Base-by-base conservation (phyloP, 1,284 basidiomycete species). In the Ustilago crameri region DNA sequence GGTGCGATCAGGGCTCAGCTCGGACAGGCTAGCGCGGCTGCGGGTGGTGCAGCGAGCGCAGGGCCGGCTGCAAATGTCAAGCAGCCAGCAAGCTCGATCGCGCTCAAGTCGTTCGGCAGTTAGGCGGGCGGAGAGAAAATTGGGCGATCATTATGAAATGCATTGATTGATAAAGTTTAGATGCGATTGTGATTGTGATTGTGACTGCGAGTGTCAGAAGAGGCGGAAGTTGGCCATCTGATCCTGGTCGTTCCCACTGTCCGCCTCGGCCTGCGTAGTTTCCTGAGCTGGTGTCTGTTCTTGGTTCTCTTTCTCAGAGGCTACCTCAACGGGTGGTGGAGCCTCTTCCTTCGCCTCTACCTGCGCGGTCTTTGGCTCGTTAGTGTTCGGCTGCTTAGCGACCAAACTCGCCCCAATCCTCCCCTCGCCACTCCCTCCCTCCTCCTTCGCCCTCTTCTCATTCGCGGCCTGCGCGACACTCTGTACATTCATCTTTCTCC, bases 1-100 rank as follows among this genome's bases (percentile, higher is more conserved):
- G 87, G 87, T 37, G 90, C 91, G 0, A 88, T 97, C 34, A 42
- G 69, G 8, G 56, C 69, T 14, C 69, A 73, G 34, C 49, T 73
- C 23, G 59, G 51, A 17, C 60, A 60, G 30, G 12, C 45, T 18
- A 49, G 32, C 17, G 40, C 41, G 0, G 44, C 4, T 2, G n/a
- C 44, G 15, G 32, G 23, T 3, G 27, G 23, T 5, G 38, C 26
- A 3, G 48, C 23, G 9, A 32, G 38, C 18, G 44, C 47, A 30
- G 34, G 15, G 20, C 42, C 17, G 27, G 43, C 42, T 3, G n/a
- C 35, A 20, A 40, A 5, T 2, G 32, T n/a, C 2, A 59, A 59
- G 27, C 56, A 51, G 43, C 22, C 46, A 38, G 43, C 51, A 2
- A 65, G 51, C 32, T 56, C 53, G 37, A 78, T 78, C 38, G 75